Percentiles rank a stretch among this genome's conserved stretches.
Conservation (phyloP, 495 filamentous ascomycete genomes). For the Aspergillus affinis region DNA sequence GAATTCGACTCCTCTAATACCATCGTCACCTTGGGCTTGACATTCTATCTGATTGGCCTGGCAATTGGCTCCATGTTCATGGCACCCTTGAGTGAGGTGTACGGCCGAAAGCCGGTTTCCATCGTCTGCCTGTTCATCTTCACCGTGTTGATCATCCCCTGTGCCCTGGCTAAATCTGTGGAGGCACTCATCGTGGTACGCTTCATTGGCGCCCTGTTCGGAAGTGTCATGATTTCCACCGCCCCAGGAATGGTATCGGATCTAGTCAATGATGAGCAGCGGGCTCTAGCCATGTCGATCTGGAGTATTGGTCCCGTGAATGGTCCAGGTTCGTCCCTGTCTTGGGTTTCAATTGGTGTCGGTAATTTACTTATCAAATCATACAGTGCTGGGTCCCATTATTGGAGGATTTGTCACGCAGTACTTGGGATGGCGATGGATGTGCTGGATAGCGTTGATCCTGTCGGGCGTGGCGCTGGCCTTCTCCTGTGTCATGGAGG, state of each 20-base stretch:
- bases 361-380: not conserved
- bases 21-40: constrained; percentile 70
- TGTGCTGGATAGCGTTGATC: constrained; percentile 81
- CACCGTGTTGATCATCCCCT: constrained; percentile 66
- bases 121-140: constrained; percentile 59
- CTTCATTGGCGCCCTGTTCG: constrained; percentile 76
- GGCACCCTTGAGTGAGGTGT: constrained; percentile 75
- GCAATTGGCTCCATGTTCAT: constrained; percentile 69
- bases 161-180: constrained; percentile 64
- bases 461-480: constrained; percentile 55
- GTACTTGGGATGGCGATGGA: constrained; percentile 83
- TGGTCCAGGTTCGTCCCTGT: constrained; percentile 57
- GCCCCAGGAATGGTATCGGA: constrained; percentile 82
- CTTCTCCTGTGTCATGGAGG: constrained; percentile 53
- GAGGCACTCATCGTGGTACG: constrained; percentile 62
- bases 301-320: constrained; percentile 79
- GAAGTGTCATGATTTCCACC: constrained; percentile 76
- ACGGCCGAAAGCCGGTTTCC: constrained; percentile 71
- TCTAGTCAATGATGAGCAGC: constrained; percentile 69
- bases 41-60: constrained; percentile 65
- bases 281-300: constrained; percentile 71
- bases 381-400: constrained; percentile 48
- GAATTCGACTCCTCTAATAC: constrained; percentile 62
- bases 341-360: not conserved
- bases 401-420: constrained; percentile 71